These are phyloP conservation scores for Trametes elegans DNA, from an alignment of 768 basidiomycete genomes.

Conservation along the genomic window DNA sequence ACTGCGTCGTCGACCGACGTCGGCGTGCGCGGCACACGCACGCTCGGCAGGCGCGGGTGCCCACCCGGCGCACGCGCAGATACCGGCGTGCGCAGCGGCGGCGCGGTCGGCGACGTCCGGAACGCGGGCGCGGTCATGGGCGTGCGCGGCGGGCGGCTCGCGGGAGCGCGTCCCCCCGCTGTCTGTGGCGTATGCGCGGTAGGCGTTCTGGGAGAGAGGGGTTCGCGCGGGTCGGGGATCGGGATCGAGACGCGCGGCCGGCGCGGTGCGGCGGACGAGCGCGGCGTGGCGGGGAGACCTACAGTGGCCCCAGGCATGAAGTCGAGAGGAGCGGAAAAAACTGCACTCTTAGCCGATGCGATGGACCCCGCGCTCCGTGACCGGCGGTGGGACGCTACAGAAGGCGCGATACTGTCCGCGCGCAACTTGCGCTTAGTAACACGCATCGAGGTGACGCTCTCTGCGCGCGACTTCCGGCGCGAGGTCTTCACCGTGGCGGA, in stretches of 20 bases:
- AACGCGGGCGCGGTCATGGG: background rate
- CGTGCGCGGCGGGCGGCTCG: background rate
- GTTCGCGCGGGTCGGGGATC: background rate
- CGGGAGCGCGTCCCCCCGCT: background rate
- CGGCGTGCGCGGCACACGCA: conserved; percentile 13
- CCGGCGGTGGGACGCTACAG: conserved; percentile 2
- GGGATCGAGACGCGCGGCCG: conserved; percentile 5
- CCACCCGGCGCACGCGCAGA: conserved; percentile 1
- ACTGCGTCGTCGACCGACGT: conserved; percentile 15
- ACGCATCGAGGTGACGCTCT: background rate
- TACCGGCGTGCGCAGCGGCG: background rate
- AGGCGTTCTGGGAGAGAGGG: background rate
- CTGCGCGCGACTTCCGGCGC: conserved; percentile 3
- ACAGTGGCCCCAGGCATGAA: conserved; percentile 5
- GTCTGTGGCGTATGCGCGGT: background rate
- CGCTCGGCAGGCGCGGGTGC: conserved; percentile 1
- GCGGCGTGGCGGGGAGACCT: conserved; percentile 10
- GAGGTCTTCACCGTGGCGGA: background rate
- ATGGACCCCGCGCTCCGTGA: background rate
- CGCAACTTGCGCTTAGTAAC: background rate
- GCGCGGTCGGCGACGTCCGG: background rate
- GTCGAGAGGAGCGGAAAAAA: background rate
- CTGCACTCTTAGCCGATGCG: background rate
- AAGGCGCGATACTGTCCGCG: conserved; percentile 1
- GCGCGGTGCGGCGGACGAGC: conserved; percentile 13